phyloP scores from a whole-genome alignment of 768 basidiomycete species.

The Mycena indigotica region DNA sequence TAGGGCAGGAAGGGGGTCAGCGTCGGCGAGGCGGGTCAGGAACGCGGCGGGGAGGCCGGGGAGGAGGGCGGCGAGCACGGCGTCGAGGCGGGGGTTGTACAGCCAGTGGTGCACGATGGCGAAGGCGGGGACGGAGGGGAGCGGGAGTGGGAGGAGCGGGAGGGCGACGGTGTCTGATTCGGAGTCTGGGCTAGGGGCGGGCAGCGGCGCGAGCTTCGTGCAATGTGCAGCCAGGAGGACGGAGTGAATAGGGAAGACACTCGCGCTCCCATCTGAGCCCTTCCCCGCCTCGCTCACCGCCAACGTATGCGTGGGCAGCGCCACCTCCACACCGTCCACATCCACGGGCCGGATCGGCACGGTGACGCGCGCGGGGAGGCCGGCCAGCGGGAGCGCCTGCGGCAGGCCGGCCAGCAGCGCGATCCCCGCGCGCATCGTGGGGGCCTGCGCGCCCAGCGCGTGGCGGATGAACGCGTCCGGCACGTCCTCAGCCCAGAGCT shows the following conservation, averaged over 20 bases:
- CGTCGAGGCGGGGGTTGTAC: not conserved
- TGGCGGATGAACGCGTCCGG: not conserved
- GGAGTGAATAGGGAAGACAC: not conserved
- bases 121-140: not conserved
- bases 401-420: not conserved
- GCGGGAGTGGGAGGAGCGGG: not conserved
- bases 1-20: not conserved
- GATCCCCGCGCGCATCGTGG: not conserved
- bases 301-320: not conserved
- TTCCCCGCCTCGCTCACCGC: not conserved
- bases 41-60: not conserved
- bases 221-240: not conserved
- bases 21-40: not conserved
- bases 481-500: not conserved
- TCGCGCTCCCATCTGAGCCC: not conserved
- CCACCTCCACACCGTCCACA: not conserved
- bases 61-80: not conserved
- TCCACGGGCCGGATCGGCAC: not conserved
- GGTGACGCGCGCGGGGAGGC: not conserved
- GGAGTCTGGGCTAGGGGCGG: constrained; percentile 15
- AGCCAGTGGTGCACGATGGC: not conserved
- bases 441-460: not conserved
- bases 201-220: not conserved
- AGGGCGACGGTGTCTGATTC: not conserved
- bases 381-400: not conserved